Percentiles rank a stretch among this genome's conserved stretches.
These are phyloP conservation scores for Debaryomyces sp. DNA, from an alignment of 1,139 yeast species.

Conservation along the genomic window DNA sequence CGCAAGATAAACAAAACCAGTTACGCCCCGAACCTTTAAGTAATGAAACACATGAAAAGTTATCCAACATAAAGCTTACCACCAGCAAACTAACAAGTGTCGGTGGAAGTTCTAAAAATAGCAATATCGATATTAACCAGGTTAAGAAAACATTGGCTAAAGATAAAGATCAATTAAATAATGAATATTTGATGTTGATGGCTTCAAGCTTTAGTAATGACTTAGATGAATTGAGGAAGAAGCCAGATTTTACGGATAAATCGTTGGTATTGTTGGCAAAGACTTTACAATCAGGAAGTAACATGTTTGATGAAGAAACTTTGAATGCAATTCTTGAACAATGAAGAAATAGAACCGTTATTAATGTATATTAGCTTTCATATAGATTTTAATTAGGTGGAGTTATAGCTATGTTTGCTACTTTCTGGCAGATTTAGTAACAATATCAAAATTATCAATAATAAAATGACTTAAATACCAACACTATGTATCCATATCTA, in stretches of 20 bases:
- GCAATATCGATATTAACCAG: slow-evolving; percentile 23
- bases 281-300: slow-evolving; percentile 64
- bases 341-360: background rate
- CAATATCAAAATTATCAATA: background rate
- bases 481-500: background rate
- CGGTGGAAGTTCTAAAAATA: slow-evolving; percentile 10
- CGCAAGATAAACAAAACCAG: slow-evolving; percentile 1
- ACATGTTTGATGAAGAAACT: slow-evolving; percentile 66
- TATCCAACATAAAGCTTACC: slow-evolving; percentile 31
- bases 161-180: slow-evolving; percentile 47
- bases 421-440: background rate
- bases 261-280: slow-evolving; percentile 66
- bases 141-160: slow-evolving; percentile 25
- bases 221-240: slow-evolving; percentile 61
- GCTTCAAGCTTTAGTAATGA: slow-evolving; percentile 64
- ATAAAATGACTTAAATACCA: background rate
- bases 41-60: slow-evolving; percentile 24
- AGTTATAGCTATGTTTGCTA: background rate
- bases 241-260: slow-evolving; percentile 62
- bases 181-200: slow-evolving; percentile 57
- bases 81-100: slow-evolving; percentile 10
- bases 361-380: slow-evolving; percentile 2
- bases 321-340: slow-evolving; percentile 38
- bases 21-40: slow-evolving; percentile 22
- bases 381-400: background rate